Evolutionary conservation across 768 basidiomycete genomes (phyloP), one percentile per base, ranked within the genome.

Genomic region (Kwoniella botswanensis): DNA sequence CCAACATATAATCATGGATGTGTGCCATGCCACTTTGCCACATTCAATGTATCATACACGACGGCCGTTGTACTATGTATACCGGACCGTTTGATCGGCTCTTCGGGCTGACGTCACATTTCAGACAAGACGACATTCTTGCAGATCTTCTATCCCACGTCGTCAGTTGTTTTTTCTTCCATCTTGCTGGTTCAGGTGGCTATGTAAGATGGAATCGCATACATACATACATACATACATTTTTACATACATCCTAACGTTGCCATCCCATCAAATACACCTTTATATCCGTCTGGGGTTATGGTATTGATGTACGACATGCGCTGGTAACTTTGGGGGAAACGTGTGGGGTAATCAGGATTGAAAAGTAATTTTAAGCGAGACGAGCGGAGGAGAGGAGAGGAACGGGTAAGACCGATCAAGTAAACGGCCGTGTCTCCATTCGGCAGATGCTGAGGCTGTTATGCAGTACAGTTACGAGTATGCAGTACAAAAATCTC

Each of bases 61-160:
- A 58, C 56, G 56, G 56, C 56, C 56, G 56, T 58, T 58, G 26
- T 29, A 58, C 3, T 10, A 13, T 13, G 46, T 13, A 50, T 4
- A 18, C 13, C 46, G 46, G 46, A 50, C 35, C 35, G 35, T 35
- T 35, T 35, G 35, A 35, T 56, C 21, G 24, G 21, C 21, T 56
- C 35, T 6, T 58, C 57, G 26, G 57, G 29, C 57, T 58, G 57
- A 58, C 57, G 57, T 58, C 57, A 58, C 57, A 58, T 58, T 3
- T 26, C 12, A 55, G 54, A 24, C 50, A 17, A 9, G 7, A 52
- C 50, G 3, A 10, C 15, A 10, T 52, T 7, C 50, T 17, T 55
- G 24, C 24, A n/a, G 54, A 55, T 24, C 15, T 15, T 26, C 26
- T 1, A 24, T 10, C 35, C 57, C 18, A 58, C 57, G 57, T 58